Conservation (phyloP, 2,329 filamentous ascomycete species). For the Colletotrichum musicola region DNA sequence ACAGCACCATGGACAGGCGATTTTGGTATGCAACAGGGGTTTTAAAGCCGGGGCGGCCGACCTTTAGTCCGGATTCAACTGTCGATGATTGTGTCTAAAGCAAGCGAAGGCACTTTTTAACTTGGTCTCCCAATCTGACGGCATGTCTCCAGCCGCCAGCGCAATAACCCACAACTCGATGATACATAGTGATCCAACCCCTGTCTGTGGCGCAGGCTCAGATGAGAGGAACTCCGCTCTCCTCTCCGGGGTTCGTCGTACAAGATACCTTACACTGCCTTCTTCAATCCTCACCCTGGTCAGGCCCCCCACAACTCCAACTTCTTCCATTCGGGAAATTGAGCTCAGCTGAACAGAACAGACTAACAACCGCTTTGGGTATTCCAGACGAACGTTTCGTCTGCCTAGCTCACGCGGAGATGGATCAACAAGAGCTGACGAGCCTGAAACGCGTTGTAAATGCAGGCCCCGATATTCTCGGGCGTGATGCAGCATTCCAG, state of each 20-base stretch:
- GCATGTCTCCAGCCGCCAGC: conserved; percentile 5
- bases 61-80: conserved; percentile 8
- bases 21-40: conserved; percentile 25
- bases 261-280: background rate
- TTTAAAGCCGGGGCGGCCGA: conserved; percentile 28
- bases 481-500: background rate
- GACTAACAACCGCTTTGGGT: background rate
- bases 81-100: background rate
- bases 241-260: background rate
- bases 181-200: background rate
- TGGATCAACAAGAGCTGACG: background rate
- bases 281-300: conserved; percentile 3
- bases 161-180: conserved; percentile 4
- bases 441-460: background rate
- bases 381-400: background rate
- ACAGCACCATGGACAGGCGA: background rate
- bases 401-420: background rate
- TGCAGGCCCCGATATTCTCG: background rate
- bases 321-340: background rate
- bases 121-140: conserved; percentile 26
- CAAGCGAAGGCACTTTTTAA: conserved; percentile 1
- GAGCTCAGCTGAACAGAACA: conserved; percentile 5
- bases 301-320: conserved; percentile 11
- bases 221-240: conserved; percentile 23
- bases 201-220: conserved; percentile 22